A percentile compares a stretch with the other conserved stretches of the same genome.
These are phyloP conservation scores for Claviceps digitariae DNA, from an alignment of 2,329 filamentous ascomycete species.

Conservation along the genomic window DNA sequence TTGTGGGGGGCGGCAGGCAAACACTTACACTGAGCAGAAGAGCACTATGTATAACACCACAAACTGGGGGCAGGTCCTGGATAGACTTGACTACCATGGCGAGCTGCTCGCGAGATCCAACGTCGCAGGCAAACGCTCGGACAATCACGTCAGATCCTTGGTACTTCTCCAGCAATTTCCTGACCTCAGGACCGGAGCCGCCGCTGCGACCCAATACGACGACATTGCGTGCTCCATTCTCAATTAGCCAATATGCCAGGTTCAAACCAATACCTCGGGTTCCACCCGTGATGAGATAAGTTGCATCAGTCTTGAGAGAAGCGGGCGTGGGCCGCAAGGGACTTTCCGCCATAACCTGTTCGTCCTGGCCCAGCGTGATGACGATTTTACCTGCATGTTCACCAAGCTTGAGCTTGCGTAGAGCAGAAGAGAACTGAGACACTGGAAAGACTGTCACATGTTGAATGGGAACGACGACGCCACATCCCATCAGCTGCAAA, in stretches of 20 bases:
- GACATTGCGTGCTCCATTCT: conserved; percentile 2
- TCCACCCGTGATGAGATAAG: conserved; percentile 4
- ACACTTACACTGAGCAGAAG: conserved; percentile 22
- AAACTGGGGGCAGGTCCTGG: conserved; percentile 12
- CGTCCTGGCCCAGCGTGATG: conserved; percentile 11
- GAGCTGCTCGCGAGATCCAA: conserved; percentile 18
- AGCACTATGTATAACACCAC: conserved; percentile 16
- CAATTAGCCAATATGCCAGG: conserved; percentile 4
- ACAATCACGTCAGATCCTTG: conserved; percentile 17
- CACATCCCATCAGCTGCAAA: conserved; percentile 1
- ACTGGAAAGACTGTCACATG: conserved; percentile 10
- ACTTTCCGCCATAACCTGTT: conserved; percentile 6
- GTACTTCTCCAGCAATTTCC: conserved; percentile 1
- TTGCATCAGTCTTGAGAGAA: conserved; percentile 2
- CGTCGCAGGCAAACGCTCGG: conserved; percentile 23
- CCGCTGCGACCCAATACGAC: conserved; percentile 3
- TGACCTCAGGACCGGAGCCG: conserved; percentile 4
- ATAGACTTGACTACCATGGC: conserved; percentile 1
- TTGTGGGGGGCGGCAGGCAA: background rate
- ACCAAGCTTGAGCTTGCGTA: conserved; percentile 26
- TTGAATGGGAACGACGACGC: conserved; percentile 2
- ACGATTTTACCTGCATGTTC: conserved; percentile 29
- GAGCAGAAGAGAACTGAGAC: conserved; percentile 21
- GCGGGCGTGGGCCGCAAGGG: background rate
- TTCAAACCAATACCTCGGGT: conserved; percentile 3